Evolutionary conservation across 2,329 filamentous ascomycete genomes (phyloP).

Genomic region (Colletotrichum sp.): DNA sequence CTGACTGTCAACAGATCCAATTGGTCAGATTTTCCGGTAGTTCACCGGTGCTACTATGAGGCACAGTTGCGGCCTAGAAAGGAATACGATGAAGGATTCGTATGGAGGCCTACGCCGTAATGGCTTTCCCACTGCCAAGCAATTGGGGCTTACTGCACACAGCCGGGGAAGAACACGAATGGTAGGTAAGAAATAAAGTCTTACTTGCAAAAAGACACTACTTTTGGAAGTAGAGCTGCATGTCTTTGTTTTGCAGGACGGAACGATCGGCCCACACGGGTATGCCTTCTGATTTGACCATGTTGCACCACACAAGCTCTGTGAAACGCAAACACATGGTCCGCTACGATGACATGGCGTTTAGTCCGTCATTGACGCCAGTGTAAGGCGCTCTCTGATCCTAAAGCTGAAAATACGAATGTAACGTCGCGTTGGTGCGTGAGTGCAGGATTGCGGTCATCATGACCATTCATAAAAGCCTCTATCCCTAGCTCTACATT

Average conservation of each 20-base stretch:
- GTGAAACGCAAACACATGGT: neutral
- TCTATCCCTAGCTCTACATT: neutral
- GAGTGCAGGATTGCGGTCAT: neutral
- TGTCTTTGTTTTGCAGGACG: neutral
- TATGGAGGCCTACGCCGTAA: neutral
- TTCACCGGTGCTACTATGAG: neutral
- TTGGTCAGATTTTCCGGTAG: neutral
- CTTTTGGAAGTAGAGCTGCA: neutral
- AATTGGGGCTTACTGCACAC: neutral
- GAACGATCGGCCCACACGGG: neutral
- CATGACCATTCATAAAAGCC: neutral
- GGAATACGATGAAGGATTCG: neutral
- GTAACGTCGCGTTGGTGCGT: neutral
- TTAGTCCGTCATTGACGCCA: neutral
- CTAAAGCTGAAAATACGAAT: neutral
- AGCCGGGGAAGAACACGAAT: neutral
- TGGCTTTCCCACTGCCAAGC: neutral
- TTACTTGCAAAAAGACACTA: neutral
- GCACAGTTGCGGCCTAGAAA: neutral
- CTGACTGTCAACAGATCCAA: fast-evolving
- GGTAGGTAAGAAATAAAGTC: neutral
- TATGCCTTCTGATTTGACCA: neutral
- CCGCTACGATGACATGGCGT: neutral
- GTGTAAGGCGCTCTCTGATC: neutral
- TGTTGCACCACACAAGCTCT: neutral